These are phyloP conservation scores for Monosporascus sp. DNA, from an alignment of 2,329 filamentous ascomycete genomes.

Conservation along the genomic window DNA sequence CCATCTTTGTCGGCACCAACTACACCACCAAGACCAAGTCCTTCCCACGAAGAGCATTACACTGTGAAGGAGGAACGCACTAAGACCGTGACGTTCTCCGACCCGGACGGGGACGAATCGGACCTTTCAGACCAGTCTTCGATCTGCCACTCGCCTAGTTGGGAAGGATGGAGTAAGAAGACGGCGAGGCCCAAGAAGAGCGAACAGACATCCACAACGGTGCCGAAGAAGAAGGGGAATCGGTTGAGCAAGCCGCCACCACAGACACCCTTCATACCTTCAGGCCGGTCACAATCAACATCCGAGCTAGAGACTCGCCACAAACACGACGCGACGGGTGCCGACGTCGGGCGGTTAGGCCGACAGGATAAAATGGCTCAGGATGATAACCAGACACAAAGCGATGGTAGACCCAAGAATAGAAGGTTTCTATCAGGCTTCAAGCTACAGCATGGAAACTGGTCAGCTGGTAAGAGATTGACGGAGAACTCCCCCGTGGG, in stretches of 20 bases:
- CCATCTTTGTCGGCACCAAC: conserved; percentile 19
- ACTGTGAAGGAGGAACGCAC: conserved; percentile 22
- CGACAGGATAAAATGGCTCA: conserved; percentile 14
- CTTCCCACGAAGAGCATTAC: conserved; percentile 10
- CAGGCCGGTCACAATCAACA: conserved; percentile 21
- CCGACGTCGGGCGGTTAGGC: conserved; percentile 7
- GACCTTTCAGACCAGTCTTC: conserved; percentile 40
- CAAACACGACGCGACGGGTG: conserved; percentile 13
- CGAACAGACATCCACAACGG: conserved; percentile 32
- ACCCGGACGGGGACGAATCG: conserved; percentile 26
- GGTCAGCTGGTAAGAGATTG: conserved; percentile 19
- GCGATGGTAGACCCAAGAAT: conserved; percentile 22
- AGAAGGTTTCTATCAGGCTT: conserved; percentile 25
- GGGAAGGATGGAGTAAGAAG: conserved; percentile 52
- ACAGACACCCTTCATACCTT: conserved; percentile 19
- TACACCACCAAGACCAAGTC: conserved; percentile 13
- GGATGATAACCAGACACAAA: conserved; percentile 2
- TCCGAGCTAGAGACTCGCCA: conserved; percentile 17
- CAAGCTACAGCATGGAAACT: conserved; percentile 21
- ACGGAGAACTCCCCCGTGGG: conserved; percentile 12
- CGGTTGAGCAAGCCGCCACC: conserved; percentile 34
- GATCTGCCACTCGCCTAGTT: conserved; percentile 58
- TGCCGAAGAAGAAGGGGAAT: conserved; percentile 30
- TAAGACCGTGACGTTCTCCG: conserved; percentile 37
- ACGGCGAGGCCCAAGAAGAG: conserved; percentile 43